Evolutionary conservation across 2,329 filamentous ascomycete genomes (phyloP).

Genomic region (Diaporthe aspalathi): DNA sequence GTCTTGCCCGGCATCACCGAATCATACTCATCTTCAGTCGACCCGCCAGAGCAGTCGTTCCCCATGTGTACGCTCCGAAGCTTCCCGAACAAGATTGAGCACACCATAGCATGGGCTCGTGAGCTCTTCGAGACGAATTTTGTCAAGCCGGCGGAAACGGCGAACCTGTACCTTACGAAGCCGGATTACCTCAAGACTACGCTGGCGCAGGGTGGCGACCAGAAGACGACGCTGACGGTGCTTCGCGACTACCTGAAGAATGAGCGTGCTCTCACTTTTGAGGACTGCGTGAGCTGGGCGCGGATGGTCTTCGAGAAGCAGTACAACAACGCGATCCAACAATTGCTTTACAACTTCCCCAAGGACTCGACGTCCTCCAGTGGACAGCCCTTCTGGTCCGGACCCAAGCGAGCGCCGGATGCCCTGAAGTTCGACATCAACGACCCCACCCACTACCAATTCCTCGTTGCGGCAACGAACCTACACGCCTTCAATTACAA

Average conservation of each 20-base stretch:
- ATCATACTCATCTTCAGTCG: slow-evolving; percentile 93
- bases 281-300: slow-evolving; percentile 97
- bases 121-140: slow-evolving; percentile 96
- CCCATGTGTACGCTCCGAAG: slow-evolving; percentile 98
- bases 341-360: slow-evolving; percentile 96
- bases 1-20: slow-evolving; percentile 91
- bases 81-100: slow-evolving; percentile 98
- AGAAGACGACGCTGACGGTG: slow-evolving; percentile 92
- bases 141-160: slow-evolving; percentile 91
- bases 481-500: slow-evolving; percentile 98
- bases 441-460: slow-evolving; percentile 88
- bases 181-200: slow-evolving; percentile 89
- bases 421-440: slow-evolving; percentile 87
- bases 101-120: slow-evolving; percentile 98
- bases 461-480: slow-evolving; percentile 88
- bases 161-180: slow-evolving; percentile 93
- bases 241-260: slow-evolving; percentile 91
- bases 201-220: slow-evolving; percentile 92
- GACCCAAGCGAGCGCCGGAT: slow-evolving; percentile 95
- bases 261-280: slow-evolving; percentile 90
- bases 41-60: slow-evolving; percentile 98
- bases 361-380: slow-evolving; percentile 90
- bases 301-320: slow-evolving; percentile 94
- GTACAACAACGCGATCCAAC: slow-evolving; percentile 96
- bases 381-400: slow-evolving; percentile 96